Conservation (phyloP, 306 rosid genomes). For the Rosa rugosa region DNA sequence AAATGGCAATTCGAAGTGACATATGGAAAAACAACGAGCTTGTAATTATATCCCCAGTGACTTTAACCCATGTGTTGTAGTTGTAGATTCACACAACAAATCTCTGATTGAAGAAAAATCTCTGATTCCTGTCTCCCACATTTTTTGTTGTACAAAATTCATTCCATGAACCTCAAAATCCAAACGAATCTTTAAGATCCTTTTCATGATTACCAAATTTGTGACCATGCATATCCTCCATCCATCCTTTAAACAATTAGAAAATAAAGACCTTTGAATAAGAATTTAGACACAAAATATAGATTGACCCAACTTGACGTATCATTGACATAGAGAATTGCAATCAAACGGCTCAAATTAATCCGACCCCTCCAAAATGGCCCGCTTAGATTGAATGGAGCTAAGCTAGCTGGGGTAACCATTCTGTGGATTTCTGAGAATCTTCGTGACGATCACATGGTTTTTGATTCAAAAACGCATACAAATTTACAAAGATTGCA, state of each 20-base stretch:
- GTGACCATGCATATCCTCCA: conserved; percentile 33
- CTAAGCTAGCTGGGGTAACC: neutral
- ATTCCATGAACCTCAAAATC: conserved; percentile 23
- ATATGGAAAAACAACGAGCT: conserved; percentile 23
- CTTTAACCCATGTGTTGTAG: conserved; percentile 49
- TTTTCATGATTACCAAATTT: conserved; percentile 49
- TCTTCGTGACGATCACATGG: conserved; percentile 33
- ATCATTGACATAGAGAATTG: conserved; percentile 35
- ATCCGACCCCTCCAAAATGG: conserved; percentile 3
- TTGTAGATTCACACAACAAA: conserved; percentile 44
- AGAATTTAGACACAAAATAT: neutral
- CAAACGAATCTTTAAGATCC: conserved; percentile 38
- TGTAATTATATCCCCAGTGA: conserved; percentile 30
- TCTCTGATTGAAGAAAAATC: conserved; percentile 51
- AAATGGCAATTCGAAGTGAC: neutral
- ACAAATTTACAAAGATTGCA: conserved; percentile 15
- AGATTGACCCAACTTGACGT: conserved; percentile 48
- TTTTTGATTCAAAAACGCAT: conserved; percentile 21
- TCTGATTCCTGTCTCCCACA: conserved; percentile 43
- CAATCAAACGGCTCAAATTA: conserved; percentile 38
- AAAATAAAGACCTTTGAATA: conserved; percentile 5
- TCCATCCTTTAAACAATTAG: conserved; percentile 20
- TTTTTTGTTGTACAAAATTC: conserved; percentile 6
- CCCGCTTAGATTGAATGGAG: conserved; percentile 2
- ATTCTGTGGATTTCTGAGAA: conserved; percentile 44